Base-by-base conservation (phyloP, 2,329 filamentous ascomycete species). In the Neofusicoccum umdonicola region DNA sequence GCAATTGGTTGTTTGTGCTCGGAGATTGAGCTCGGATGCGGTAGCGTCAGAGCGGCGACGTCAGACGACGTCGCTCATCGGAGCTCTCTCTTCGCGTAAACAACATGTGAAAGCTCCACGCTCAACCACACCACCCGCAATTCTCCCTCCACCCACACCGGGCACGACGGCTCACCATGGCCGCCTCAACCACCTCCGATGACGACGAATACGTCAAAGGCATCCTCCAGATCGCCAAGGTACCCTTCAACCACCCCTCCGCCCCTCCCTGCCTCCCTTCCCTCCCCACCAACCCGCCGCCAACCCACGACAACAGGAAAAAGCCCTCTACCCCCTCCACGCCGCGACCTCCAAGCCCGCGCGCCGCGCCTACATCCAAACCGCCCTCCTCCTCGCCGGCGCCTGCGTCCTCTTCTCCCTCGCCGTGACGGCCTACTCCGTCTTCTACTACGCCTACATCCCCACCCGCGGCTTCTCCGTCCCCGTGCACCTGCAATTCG, bases 371-470 rank as follows among this genome's bases (percentile, higher is more conserved):
- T 91, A 91, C 73, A 75, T 91, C 54, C 85, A 85, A 65, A 86
- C 82, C 13, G 68, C 83, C 13, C 80, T 89, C 27, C 79, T 87
- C 68, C 72, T 84, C 51, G 68, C 78, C 58, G 81, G 87, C 22
- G 83, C 84, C 3, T 68, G 83, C 15, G 68, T 84, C 45, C 82
- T 91, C 58, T 77, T 90, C 48, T 81, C 79, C 42, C 74, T 87
- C 19, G 87, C 89, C 5, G 77, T 83, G 6, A 72, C 85, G 44
- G 87, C 87, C 39, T 91, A 91, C 73, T 80, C 81, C 41, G 77
- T 88, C 17, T 91, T 92, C 78, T 91, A 91, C 79, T 83, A 84
- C 75, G 84, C 83, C 67, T 90, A 88, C 77, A 85, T 92, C 22
- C 89, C 89, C 0, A 83, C 86, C 61, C 85, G 88, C 68, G 85